Percentiles rank a stretch among this genome's conserved stretches.
These are phyloP conservation scores for Neurospora sp. DNA, from an alignment of 495 filamentous ascomycete genomes.

Conservation along the genomic window DNA sequence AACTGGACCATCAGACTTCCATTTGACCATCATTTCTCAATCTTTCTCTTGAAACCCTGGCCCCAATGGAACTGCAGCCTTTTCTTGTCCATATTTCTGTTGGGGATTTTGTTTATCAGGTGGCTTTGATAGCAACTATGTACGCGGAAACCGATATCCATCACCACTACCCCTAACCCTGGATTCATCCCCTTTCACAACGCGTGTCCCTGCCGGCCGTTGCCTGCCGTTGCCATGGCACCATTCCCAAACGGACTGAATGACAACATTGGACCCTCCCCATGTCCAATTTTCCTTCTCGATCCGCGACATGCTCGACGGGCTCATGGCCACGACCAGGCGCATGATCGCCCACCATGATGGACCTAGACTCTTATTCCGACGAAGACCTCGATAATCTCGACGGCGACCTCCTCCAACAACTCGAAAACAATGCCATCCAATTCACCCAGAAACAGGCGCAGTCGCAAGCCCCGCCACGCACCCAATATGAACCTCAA, in stretches of 20 bases:
- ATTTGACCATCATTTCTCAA: not conserved
- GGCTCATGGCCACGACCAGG: not conserved
- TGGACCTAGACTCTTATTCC: constrained; percentile 37
- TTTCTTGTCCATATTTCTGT: not conserved
- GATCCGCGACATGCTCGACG: not conserved
- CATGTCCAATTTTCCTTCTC: not conserved
- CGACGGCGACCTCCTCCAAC: constrained; percentile 30
- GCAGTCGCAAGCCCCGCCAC: constrained; percentile 14
- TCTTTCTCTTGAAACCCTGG: not conserved
- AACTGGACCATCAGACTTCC: not conserved
- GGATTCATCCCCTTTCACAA: not conserved
- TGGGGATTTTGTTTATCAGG: not conserved
- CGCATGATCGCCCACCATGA: not conserved
- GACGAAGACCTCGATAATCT: constrained; percentile 40
- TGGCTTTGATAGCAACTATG: not conserved
- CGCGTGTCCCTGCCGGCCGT: not conserved
- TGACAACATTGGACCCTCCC: not conserved
- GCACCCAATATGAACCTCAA: not conserved
- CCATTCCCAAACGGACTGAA: not conserved
- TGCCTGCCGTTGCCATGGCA: not conserved
- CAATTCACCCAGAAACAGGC: constrained; percentile 35
- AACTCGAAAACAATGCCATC: constrained; percentile 40
- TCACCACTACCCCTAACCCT: not conserved
- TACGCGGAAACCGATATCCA: not conserved
- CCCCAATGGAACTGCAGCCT: not conserved